Percentiles rank a stretch among this genome's conserved stretches.
Conservation (phyloP, 2,329 filamentous ascomycete species). For the Hypomyces rosellus region DNA sequence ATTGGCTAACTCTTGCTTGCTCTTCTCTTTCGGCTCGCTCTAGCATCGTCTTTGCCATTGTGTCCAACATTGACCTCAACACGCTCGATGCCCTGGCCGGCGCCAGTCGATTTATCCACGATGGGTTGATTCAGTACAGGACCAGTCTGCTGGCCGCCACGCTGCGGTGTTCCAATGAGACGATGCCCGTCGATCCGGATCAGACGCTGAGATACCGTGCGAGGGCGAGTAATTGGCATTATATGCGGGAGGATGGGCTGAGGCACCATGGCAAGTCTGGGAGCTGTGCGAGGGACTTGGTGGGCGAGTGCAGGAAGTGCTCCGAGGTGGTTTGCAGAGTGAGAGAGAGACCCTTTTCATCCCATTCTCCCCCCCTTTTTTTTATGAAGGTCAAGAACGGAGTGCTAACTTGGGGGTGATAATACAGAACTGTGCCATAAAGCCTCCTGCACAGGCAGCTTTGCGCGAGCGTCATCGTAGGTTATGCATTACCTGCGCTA, state of each 20-base stretch:
- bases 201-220: constrained; percentile 52
- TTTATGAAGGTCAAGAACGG: no score
- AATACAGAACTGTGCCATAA: constrained; percentile 78
- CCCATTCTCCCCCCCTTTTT: background rate
- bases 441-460: constrained; percentile 62
- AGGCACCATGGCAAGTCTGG: constrained; percentile 61
- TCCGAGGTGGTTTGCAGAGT: constrained; percentile 75
- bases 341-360: constrained; percentile 28
- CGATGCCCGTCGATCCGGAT: constrained; percentile 46
- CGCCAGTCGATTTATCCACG: constrained; percentile 74
- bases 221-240: constrained; percentile 48
- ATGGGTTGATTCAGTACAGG: constrained; percentile 72
- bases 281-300: constrained; percentile 80
- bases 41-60: constrained; percentile 73
- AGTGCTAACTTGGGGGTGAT: background rate
- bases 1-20: background rate
- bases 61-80: constrained; percentile 76
- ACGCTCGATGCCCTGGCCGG: constrained; percentile 76
- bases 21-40: background rate
- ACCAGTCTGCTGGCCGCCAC: constrained; percentile 66
- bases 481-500: constrained; percentile 69
- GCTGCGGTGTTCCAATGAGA: constrained; percentile 73
- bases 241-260: constrained; percentile 48
- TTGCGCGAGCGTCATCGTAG: constrained; percentile 73
- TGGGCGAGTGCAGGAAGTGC: constrained; percentile 75